phyloP scores from a whole-genome alignment of 495 filamentous ascomycete species.

The Barbatosphaeria neglecta region DNA sequence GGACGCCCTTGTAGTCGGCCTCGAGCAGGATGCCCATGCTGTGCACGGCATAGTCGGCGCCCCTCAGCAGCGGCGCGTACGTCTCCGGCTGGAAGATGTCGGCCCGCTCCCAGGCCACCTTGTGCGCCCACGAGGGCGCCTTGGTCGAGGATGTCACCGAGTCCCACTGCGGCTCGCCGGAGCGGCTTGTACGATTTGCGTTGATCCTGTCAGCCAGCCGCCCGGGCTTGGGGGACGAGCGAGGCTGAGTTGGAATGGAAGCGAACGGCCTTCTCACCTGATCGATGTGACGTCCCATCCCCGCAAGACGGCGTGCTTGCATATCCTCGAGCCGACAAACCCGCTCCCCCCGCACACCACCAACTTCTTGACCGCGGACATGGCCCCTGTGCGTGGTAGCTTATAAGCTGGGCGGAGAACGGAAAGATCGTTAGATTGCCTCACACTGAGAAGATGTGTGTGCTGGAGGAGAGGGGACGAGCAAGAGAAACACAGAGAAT shows the following conservation, averaged over 20 bases:
- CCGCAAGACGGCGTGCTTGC: conserved; percentile 67
- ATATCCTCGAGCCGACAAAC: conserved; percentile 91
- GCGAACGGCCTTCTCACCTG: conserved; percentile 45
- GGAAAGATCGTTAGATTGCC: too few relatives aligned
- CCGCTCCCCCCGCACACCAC: conserved; percentile 90
- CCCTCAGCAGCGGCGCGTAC: conserved; percentile 59
- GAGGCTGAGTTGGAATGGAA: not conserved
- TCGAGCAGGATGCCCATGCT: conserved; percentile 93
- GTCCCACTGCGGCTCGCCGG: conserved; percentile 78
- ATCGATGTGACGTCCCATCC: conserved; percentile 86
- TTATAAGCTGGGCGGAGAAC: too few relatives aligned
- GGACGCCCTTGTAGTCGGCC: conserved; percentile 91
- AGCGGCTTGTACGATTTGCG: conserved; percentile 54
- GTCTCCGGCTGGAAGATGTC: conserved; percentile 73
- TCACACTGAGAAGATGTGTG: too few relatives aligned
- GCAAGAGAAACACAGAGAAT: too few relatives aligned
- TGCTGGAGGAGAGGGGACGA: too few relatives aligned
- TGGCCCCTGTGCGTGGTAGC: conserved; percentile 4
- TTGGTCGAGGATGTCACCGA: conserved; percentile 57
- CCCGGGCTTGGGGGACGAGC: too few relatives aligned
- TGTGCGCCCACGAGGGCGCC: conserved; percentile 68
- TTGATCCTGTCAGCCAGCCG: too few relatives aligned
- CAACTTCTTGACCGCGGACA: conserved; percentile 48
- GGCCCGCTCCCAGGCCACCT: conserved; percentile 75
- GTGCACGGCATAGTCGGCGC: conserved; percentile 78